Percentiles rank a stretch among this genome's conserved stretches.
Evolutionary conservation across 257 asterid genomes (phyloP).

Genomic region (Solanum ossicruentum): DNA sequence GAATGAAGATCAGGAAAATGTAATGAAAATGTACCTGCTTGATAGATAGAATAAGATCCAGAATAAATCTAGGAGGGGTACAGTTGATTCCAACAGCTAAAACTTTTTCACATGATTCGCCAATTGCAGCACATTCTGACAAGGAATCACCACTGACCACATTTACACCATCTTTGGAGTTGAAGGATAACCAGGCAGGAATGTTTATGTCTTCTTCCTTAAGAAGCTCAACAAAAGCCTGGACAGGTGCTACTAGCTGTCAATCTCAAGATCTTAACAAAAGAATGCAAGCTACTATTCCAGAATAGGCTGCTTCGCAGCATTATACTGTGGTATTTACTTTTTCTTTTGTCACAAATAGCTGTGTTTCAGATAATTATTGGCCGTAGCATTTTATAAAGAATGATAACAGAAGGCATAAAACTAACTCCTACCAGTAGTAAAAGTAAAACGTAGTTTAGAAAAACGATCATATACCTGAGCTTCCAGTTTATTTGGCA

Average conservation of each 20-base stretch:
- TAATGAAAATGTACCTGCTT: slow-evolving; percentile 36
- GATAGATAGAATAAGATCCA: slow-evolving; percentile 47
- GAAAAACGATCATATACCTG: slow-evolving; percentile 33
- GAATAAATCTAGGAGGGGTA: slow-evolving; percentile 82
- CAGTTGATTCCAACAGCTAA: slow-evolving; percentile 81
- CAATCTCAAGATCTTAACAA: not conserved
- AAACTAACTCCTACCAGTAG: not conserved
- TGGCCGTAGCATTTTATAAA: not conserved
- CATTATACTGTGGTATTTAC: not conserved
- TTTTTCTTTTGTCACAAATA: not conserved
- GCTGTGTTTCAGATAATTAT: not conserved
- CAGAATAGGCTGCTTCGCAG: not conserved
- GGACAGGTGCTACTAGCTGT: slow-evolving; percentile 10
- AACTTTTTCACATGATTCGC: slow-evolving; percentile 53
- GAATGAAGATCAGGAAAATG: not conserved
- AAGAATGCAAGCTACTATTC: not conserved
- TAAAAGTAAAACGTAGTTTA: not conserved
- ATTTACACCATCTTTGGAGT: slow-evolving; percentile 76
- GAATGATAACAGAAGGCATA: not conserved
- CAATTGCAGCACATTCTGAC: slow-evolving; percentile 53
- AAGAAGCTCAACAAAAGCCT: slow-evolving; percentile 77
- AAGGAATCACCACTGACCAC: slow-evolving; percentile 83
- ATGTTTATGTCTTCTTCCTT: slow-evolving; percentile 60
- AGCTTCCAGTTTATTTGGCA: slow-evolving; percentile 81
- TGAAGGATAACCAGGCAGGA: slow-evolving; percentile 88